These are phyloP conservation scores for Saprolegnia diclina DNA, from an alignment of 352 stramenopile species.

Conservation along the genomic window DNA sequence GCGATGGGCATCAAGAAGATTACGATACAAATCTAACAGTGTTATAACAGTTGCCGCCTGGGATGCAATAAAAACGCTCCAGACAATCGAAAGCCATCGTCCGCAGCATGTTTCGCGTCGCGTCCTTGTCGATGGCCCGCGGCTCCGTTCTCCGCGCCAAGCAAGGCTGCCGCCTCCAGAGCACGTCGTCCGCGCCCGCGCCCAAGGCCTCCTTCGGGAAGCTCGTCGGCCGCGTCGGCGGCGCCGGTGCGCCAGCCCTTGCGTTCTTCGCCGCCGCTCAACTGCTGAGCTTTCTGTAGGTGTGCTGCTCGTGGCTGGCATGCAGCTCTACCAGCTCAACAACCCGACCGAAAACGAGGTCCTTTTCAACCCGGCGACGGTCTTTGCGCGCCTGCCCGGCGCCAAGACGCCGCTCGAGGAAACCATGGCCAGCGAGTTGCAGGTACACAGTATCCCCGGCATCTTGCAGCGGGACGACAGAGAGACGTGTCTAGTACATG, in stretches of 20 bases:
- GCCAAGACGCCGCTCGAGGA: slow-evolving; percentile 53
- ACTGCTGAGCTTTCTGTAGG: neutral
- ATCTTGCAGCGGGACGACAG: neutral
- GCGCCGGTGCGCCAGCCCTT: neutral
- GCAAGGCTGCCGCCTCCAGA: neutral
- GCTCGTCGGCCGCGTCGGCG: neutral
- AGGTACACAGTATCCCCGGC: slow-evolving; percentile 29
- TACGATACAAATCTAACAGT: neutral
- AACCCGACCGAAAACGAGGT: slow-evolving; percentile 7
- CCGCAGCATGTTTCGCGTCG: neutral
- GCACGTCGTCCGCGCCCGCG: neutral
- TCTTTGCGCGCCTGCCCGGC: slow-evolving; percentile 45
- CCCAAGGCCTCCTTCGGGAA: neutral
- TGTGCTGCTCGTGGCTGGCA: slow-evolving; percentile 4
- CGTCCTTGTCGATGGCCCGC: neutral
- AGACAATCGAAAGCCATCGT: neutral
- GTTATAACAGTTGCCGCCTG: neutral
- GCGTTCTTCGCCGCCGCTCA: neutral
- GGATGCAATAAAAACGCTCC: slow-evolving; percentile 7
- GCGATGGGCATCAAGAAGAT: neutral
- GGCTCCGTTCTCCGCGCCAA: neutral
- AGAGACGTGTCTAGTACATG: slow-evolving; percentile 29
- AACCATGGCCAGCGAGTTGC: slow-evolving; percentile 58
- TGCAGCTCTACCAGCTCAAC: slow-evolving; percentile 20
- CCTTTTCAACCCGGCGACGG: slow-evolving; percentile 36